Evolutionary conservation across 306 rosid genomes (phyloP).

Genomic region (Pterocarpus macrocarpus): DNA sequence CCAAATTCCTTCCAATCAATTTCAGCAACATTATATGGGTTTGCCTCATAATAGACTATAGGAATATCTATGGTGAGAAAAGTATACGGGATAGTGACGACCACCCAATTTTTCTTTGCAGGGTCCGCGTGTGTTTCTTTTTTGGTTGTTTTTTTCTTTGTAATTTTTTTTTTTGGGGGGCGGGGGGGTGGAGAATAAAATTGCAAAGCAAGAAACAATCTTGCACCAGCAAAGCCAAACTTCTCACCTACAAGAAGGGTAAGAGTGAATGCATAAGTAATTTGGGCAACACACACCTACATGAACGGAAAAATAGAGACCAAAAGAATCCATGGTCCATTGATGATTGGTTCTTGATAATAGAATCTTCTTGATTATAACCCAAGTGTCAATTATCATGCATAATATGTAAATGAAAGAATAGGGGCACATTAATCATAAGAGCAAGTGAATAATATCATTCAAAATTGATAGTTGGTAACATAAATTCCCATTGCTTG

Average conservation of each 20-base stretch:
- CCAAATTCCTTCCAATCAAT: too few species aligned
- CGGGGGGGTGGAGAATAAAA: background rate
- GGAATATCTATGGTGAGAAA: too few species aligned
- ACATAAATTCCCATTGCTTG: slow-evolving; percentile 99
- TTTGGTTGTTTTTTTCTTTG: too few species aligned
- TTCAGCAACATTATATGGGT: too few species aligned
- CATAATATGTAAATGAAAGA: background rate
- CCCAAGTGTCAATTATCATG: slow-evolving; percentile 60
- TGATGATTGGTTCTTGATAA: slow-evolving; percentile 96
- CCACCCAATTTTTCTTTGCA: too few species aligned
- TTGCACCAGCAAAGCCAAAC: background rate
- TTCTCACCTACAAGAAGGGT: slow-evolving; percentile 55
- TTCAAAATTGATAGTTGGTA: slow-evolving; percentile 96
- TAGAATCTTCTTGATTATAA: slow-evolving; percentile 98
- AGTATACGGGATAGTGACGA: too few species aligned
- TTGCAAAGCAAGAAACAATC: slow-evolving; percentile 12
- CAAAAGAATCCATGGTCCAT: slow-evolving; percentile 97
- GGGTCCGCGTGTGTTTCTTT: too few species aligned
- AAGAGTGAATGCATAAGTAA: background rate
- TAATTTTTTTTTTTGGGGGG: background rate
- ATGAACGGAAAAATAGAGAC: slow-evolving; percentile 93
- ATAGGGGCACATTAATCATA: slow-evolving; percentile 15
- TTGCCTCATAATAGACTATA: too few species aligned
- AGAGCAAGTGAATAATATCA: slow-evolving; percentile 61
- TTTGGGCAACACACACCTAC: slow-evolving; percentile 62